Base-by-base conservation (phyloP, 2,329 filamentous ascomycete species). In the Colletotrichum trifolii region DNA sequence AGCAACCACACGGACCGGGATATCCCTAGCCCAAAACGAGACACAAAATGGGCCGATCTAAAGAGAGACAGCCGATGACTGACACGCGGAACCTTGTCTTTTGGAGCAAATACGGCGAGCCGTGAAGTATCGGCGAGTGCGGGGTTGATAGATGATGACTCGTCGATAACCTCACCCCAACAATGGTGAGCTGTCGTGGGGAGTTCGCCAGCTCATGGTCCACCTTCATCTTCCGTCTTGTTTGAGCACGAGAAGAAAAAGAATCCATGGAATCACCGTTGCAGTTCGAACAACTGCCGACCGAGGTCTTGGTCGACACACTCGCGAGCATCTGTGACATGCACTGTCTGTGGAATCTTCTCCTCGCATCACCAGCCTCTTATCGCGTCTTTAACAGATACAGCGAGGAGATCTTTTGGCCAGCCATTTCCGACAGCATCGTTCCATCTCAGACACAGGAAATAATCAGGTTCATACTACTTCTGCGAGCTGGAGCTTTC, bases 221-320 rank as follows among this genome's bases (percentile, higher is more conserved):
- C 25, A 1, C 38, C 3, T 40, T 3, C 13, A 3, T 40, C 38
- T 2, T 1, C 8, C 3, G 9, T 5, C 38, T 13, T 25, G 2
- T 15, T 8, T 13, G 10, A 45, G 6, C n/a, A 13, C 2, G 2
- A 12, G 0, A 33, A 4, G 35, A 36, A 8, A 6, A 13, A 7
- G n/a, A n/a, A 15, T 13, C 3, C 12, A 60, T 50, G 62, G 46
- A 33, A 12, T 15, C 55, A 3, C 9, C 6, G 2, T 34, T 52
- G 2, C 39, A 38, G 10, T 33, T 65, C 9, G 58, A 65, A 15
- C 40, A 47, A 12, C 42, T 65, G 12, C 62, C 62, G 11, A 57
- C 62, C 3, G 62, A 65, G 47, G 46, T 65, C 1, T 42, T 65
- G 1, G 39, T 65, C 15, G 52, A 62, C 10, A 65, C 62, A 43